A percentile compares a stretch with the other conserved stretches of the same genome.
Evolutionary conservation across 108 stramenopile species (phyloP).

Genomic region (Nannochloropsis gaditana): DNA sequence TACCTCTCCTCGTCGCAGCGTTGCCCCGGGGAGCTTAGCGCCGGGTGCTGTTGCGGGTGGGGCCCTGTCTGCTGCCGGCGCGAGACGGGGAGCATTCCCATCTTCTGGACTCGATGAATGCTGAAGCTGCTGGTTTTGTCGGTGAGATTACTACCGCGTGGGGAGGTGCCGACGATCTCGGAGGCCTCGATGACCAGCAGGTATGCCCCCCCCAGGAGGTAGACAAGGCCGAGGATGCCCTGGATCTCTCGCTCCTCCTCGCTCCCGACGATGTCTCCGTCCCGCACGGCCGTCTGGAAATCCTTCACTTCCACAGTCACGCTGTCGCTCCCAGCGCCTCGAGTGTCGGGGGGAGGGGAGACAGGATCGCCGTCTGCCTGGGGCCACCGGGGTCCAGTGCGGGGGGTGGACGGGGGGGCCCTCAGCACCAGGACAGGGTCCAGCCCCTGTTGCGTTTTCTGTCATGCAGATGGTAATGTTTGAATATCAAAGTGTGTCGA

Average conservation of each 20-base stretch:
- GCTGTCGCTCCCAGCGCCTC: neutral
- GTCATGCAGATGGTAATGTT: neutral
- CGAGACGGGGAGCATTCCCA: neutral
- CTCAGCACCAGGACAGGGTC: neutral
- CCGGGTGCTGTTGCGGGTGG: neutral
- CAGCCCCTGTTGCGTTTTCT: slow-evolving; percentile 12
- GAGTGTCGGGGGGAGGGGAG: neutral
- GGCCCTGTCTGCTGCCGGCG: neutral
- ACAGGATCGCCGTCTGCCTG: no score
- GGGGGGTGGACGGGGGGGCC: neutral
- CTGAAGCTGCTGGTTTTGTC: slow-evolving; percentile 16
- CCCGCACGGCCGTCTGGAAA: neutral
- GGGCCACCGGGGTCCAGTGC: neutral
- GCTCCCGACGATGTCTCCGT: neutral
- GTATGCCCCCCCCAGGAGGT: slow-evolving; percentile 12
- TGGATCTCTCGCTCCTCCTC: slow-evolving; percentile 15
- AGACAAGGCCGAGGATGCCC: slow-evolving; percentile 16
- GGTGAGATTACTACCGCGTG: neutral
- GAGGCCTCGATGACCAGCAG: neutral
- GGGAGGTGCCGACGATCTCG: neutral
- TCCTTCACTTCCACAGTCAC: neutral
- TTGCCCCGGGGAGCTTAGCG: neutral
- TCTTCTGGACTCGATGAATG: neutral
- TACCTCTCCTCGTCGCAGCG: slow-evolving; percentile 6
- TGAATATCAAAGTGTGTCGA: no score